phyloP scores from a whole-genome alignment of 495 filamentous ascomycete species.

The Tuber calosporum region DNA sequence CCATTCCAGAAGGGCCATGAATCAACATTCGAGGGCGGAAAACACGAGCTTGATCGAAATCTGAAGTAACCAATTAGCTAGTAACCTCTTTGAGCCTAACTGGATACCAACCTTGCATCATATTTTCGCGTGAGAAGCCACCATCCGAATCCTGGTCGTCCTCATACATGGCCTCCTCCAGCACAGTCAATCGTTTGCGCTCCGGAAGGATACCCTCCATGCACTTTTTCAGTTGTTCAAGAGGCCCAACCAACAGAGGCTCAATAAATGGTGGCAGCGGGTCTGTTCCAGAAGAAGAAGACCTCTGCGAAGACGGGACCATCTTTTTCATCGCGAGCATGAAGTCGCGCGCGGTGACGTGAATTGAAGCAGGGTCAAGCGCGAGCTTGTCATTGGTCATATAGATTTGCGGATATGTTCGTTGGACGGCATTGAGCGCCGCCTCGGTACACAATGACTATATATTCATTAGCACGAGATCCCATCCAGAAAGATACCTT shows the following conservation, averaged over 20 bases:
- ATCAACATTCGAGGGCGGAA: slow-evolving; percentile 84
- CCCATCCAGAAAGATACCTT: neutral
- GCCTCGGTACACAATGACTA: slow-evolving; percentile 87
- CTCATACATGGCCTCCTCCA: slow-evolving; percentile 92
- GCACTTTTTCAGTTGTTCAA: slow-evolving; percentile 56
- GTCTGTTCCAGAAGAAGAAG: slow-evolving; percentile 70
- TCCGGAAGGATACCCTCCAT: slow-evolving; percentile 76
- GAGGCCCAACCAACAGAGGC: slow-evolving; percentile 67
- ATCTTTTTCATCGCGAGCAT: slow-evolving; percentile 95
- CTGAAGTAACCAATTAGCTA: slow-evolving; percentile 41
- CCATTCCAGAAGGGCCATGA: slow-evolving; percentile 74
- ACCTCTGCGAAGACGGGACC: slow-evolving; percentile 85
- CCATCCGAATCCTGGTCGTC: slow-evolving; percentile 66
- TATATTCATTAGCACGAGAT: slow-evolving; percentile 7
- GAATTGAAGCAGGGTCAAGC: slow-evolving; percentile 75
- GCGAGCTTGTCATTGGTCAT: slow-evolving; percentile 79
- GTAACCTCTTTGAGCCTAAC: slow-evolving; percentile 11
- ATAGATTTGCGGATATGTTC: slow-evolving; percentile 94
- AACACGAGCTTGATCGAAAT: slow-evolving; percentile 81
- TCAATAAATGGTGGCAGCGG: slow-evolving; percentile 70
- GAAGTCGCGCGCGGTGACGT: slow-evolving; percentile 83
- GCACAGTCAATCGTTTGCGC: slow-evolving; percentile 71
- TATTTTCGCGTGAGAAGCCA: slow-evolving; percentile 73
- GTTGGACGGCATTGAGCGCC: slow-evolving; percentile 94
- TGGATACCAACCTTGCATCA: slow-evolving; percentile 53